These are phyloP conservation scores for Schoenoplectus tabernaemontani DNA, from an alignment of 202 grass and related monocot genomes.

Conservation along the genomic window DNA sequence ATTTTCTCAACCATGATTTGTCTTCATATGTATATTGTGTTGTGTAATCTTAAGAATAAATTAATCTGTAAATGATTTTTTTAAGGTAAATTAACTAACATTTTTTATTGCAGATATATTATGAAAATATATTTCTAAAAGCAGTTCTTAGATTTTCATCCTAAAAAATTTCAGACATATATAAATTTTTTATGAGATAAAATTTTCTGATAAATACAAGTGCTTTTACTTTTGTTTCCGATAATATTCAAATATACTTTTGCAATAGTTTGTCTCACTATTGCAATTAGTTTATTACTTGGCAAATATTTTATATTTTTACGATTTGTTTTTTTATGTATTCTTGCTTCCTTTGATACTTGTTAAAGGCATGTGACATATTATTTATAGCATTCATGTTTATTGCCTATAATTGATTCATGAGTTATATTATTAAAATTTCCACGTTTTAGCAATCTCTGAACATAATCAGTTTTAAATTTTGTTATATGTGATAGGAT, in stretches of 20 bases:
- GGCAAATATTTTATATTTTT: too few species aligned
- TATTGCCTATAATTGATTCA: not conserved
- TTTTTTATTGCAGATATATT: not conserved
- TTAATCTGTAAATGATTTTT: too few species aligned
- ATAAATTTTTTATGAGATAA: too few species aligned
- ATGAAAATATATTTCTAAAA: not conserved
- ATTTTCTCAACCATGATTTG: not conserved
- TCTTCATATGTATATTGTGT: not conserved
- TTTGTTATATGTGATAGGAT: constrained; percentile 2
- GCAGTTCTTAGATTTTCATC: not conserved
- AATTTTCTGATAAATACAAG: too few species aligned
- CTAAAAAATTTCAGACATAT: not conserved
- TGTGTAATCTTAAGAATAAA: not conserved
- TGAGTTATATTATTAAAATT: not conserved
- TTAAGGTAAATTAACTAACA: too few species aligned
- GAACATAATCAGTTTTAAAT: not conserved
- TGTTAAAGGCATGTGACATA: not conserved
- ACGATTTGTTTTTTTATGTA: not conserved
- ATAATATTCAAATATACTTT: too few species aligned
- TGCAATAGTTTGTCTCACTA: too few species aligned
- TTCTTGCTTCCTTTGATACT: not conserved
- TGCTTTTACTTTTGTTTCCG: too few species aligned
- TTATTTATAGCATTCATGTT: not conserved
- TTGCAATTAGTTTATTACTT: too few species aligned
- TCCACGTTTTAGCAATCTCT: not conserved